Conservation (phyloP, 1,284 basidiomycete genomes). For the Athelia psychrophila region DNA sequence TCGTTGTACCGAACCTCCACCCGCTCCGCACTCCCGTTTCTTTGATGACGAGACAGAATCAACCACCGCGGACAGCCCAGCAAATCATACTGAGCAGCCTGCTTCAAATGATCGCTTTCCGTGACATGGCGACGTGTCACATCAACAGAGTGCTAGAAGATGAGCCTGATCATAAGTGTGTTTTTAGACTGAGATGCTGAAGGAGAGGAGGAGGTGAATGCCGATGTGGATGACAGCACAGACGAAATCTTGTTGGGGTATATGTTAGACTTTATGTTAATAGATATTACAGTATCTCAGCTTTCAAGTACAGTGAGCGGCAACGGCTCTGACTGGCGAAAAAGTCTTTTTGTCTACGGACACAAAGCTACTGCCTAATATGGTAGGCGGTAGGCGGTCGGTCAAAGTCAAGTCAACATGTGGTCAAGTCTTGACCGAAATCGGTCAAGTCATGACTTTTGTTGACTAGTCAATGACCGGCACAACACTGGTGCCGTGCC, state of each 20-base stretch:
- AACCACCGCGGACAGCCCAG: background rate
- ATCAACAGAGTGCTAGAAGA: background rate
- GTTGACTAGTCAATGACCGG: background rate
- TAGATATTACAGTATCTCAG: background rate
- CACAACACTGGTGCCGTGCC: background rate
- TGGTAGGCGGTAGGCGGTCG: background rate
- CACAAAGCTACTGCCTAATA: background rate
- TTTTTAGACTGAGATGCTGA: no score
- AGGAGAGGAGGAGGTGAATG: no score
- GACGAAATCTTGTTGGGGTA: background rate
- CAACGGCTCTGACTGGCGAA: background rate
- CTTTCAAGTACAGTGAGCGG: background rate
- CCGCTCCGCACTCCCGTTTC: background rate
- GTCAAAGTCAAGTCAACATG: background rate
- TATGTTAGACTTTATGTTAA: background rate
- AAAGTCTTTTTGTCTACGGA: background rate
- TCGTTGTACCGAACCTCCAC: background rate
- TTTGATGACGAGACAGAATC: background rate
- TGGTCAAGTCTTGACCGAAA: background rate
- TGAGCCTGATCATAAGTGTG: background rate
- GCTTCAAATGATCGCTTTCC: background rate
- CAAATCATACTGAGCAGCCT: background rate
- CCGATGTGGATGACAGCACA: no score
- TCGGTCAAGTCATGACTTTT: background rate
- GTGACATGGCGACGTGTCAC: background rate